Percentiles rank a stretch among this genome's conserved stretches.
Evolutionary conservation across 768 basidiomycete species (phyloP).

Genomic region (Panus rudis): DNA sequence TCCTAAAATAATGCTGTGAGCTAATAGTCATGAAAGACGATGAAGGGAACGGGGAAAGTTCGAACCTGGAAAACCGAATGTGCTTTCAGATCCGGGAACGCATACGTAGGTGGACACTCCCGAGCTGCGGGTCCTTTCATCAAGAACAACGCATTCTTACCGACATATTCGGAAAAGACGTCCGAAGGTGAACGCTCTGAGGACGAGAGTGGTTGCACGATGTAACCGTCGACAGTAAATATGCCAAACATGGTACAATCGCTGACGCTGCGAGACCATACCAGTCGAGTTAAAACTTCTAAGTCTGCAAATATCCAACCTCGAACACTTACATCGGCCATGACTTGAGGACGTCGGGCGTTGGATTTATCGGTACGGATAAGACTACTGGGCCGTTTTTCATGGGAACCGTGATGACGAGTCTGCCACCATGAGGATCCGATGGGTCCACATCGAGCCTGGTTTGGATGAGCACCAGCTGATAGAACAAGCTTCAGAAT

Average conservation of each 20-base stretch:
- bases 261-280: slow-evolving; percentile 35
- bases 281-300: not conserved
- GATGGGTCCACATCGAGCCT: slow-evolving; percentile 39
- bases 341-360: slow-evolving; percentile 34
- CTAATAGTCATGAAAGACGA: not conserved
- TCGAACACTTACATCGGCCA: slow-evolving; percentile 52
- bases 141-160: slow-evolving; percentile 52
- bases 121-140: slow-evolving; percentile 60
- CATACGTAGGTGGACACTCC: slow-evolving; percentile 38
- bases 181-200: slow-evolving; percentile 39
- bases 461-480: slow-evolving; percentile 68
- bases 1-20: slow-evolving; percentile 38
- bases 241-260: slow-evolving; percentile 44
- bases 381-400: slow-evolving; percentile 53
- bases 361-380: slow-evolving; percentile 50
- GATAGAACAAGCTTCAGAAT: not conserved
- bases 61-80: slow-evolving; percentile 37
- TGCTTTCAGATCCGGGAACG: slow-evolving; percentile 53
- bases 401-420: slow-evolving; percentile 54
- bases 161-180: slow-evolving; percentile 57
- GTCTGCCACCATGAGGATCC: slow-evolving; percentile 38
- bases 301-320: not conserved
- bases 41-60: not conserved
- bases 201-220: slow-evolving; percentile 40
- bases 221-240: slow-evolving; percentile 55